Evolutionary conservation across 495 filamentous ascomycete species (phyloP).

Genomic region (Aspergillus wentii): DNA sequence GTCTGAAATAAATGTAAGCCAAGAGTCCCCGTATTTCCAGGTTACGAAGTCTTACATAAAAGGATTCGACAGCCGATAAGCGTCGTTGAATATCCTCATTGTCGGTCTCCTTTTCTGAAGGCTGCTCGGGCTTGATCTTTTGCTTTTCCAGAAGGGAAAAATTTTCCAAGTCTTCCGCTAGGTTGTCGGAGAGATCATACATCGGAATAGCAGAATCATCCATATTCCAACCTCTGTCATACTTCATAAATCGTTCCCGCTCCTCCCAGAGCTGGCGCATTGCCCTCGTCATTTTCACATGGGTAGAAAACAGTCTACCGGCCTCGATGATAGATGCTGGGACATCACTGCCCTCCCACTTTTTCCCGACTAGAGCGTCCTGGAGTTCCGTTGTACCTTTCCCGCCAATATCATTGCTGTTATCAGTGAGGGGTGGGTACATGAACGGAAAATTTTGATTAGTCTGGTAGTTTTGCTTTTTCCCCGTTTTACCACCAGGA

Average conservation of each 20-base stretch:
- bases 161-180: conserved; percentile 20
- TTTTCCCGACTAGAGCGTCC: conserved; percentile 68
- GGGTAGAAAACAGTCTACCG: conserved; percentile 82
- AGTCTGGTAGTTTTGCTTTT: conserved; percentile 99
- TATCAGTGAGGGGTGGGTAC: conserved; percentile 84
- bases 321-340: conserved; percentile 91
- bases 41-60: conserved; percentile 63
- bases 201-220: conserved; percentile 47
- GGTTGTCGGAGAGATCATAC: conserved; percentile 20
- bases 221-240: conserved; percentile 80
- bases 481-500: conserved; percentile 85
- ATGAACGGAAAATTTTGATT: conserved; percentile 98
- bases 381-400: conserved; percentile 75
- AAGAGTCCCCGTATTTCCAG: conserved; percentile 1
- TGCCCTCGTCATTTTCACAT: conserved; percentile 84
- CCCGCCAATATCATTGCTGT: conserved; percentile 78
- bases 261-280: conserved; percentile 95
- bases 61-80: conserved; percentile 69
- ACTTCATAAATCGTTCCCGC: conserved; percentile 82
- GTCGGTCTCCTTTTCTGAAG: conserved; percentile 51
- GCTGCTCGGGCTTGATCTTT: conserved; percentile 18
- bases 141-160: conserved; percentile 22
- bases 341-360: conserved; percentile 87
- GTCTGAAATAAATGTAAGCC: conserved; percentile 44
- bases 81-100: conserved; percentile 55